These are phyloP conservation scores for Neurospora hispaniola DNA, from an alignment of 495 filamentous ascomycete genomes.

Conservation along the genomic window DNA sequence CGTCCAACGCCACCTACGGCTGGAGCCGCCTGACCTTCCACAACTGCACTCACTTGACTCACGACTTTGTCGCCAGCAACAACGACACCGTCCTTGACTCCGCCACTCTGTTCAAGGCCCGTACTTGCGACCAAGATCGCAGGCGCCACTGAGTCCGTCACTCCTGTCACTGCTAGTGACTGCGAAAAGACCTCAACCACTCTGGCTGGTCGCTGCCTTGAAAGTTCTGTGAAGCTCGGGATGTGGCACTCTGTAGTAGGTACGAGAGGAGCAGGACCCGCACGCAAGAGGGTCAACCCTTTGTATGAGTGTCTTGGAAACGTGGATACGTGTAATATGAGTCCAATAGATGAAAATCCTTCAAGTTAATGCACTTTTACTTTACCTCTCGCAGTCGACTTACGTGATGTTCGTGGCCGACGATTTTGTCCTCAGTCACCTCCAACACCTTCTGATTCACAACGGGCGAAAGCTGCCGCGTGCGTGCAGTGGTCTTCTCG, in stretches of 20 bases:
- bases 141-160: neutral
- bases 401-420: neutral
- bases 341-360: neutral
- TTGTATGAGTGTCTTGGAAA: neutral
- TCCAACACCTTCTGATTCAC: neutral
- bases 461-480: neutral
- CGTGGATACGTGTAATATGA: neutral
- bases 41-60: conserved; percentile 25
- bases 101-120: conserved; percentile 21
- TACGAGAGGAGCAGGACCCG: neutral
- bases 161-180: neutral
- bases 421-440: neutral
- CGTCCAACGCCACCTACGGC: conserved; percentile 15
- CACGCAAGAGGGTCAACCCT: neutral
- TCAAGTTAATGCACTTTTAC: neutral
- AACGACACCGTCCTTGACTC: conserved; percentile 23
- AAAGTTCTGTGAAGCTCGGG: neutral
- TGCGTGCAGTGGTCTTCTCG: neutral
- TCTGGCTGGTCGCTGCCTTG: neutral
- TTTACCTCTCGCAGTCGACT: neutral
- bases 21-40: conserved; percentile 24
- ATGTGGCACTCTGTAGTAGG: neutral
- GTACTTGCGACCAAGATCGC: neutral
- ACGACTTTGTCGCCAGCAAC: conserved; percentile 22
- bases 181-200: neutral